These are phyloP conservation scores for Peniophora sp. DNA, from an alignment of 1,284 basidiomycete species.

Conservation along the genomic window DNA sequence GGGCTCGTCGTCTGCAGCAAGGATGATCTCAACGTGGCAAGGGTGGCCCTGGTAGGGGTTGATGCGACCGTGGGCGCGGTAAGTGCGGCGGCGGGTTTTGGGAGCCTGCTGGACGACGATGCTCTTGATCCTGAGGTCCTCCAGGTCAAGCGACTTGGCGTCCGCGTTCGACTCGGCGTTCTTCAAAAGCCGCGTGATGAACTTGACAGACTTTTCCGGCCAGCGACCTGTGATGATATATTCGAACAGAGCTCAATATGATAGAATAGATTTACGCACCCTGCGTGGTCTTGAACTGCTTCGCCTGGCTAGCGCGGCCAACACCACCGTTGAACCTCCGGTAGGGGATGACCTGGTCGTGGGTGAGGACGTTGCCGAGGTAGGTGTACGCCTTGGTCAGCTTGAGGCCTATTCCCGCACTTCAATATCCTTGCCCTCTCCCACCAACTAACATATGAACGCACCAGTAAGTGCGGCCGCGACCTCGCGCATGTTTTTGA, in stretches of 20 bases:
- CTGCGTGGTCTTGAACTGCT: conserved; percentile 96
- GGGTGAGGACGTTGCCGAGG: conserved; percentile 91
- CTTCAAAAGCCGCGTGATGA: conserved; percentile 92
- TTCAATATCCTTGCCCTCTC: conserved; percentile 2
- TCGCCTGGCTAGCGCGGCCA: conserved; percentile 95
- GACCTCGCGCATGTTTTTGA: conserved; percentile 99
- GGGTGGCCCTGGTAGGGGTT: conserved; percentile 90
- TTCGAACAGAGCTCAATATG: background rate
- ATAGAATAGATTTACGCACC: conserved; percentile 42
- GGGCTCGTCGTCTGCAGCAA: conserved; percentile 69
- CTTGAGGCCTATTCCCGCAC: conserved; percentile 64
- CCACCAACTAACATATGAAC: conserved; percentile 16
- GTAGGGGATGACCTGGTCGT: conserved; percentile 98
- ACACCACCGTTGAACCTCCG: conserved; percentile 95
- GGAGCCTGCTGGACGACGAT: conserved; percentile 99
- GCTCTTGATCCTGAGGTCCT: conserved; percentile 93
- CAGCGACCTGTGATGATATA: conserved; percentile 73
- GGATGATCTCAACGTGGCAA: conserved; percentile 93
- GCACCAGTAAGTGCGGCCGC: conserved; percentile 80
- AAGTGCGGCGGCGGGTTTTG: conserved; percentile 99
- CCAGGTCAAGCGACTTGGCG: conserved; percentile 91
- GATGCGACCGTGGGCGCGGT: conserved; percentile 96
- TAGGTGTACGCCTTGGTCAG: conserved; percentile 95
- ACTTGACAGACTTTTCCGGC: conserved; percentile 99
- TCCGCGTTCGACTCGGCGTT: conserved; percentile 99